phyloP scores from a whole-genome alignment of 129 eudicot species.

The Gnaphalium uliginosum region DNA sequence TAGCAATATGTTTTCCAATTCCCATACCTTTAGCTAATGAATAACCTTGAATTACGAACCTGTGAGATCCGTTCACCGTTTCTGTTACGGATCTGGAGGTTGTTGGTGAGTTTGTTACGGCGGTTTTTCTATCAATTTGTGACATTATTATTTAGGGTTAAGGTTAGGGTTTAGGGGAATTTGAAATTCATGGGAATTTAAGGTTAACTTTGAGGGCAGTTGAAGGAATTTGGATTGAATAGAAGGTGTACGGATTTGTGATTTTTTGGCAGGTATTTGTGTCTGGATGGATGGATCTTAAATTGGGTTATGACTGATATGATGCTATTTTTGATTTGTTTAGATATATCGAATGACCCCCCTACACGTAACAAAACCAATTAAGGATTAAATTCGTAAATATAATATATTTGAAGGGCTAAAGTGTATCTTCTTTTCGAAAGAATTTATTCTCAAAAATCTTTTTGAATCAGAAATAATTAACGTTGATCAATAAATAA shows the following conservation, averaged over 20 bases:
- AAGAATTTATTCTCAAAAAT: not conserved
- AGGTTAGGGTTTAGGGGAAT: not conserved
- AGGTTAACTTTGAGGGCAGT: not conserved
- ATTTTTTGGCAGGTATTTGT: not conserved
- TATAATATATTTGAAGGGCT: not conserved
- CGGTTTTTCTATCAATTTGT: not conserved
- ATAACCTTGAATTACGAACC: conserved; percentile 1
- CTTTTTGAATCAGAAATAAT: too few relatives aligned
- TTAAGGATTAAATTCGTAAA: not conserved
- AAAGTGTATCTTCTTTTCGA: not conserved
- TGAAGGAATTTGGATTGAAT: not conserved
- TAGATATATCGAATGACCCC: too few relatives aligned
- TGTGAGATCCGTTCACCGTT: not conserved
- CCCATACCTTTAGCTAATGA: conserved; percentile 10
- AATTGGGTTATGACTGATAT: not conserved
- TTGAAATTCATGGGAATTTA: not conserved
- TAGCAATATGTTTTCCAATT: conserved; percentile 9
- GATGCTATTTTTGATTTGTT: not conserved
- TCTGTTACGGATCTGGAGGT: not conserved
- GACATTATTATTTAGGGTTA: not conserved
- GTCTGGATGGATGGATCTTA: not conserved
- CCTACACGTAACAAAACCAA: not conserved
- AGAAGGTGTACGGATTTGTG: not conserved
- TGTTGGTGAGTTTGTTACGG: not conserved
- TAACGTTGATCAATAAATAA: too few relatives aligned